Evolutionary conservation across 1,284 basidiomycete genomes (phyloP), one percentile per base, ranked within the genome.

Genomic region (Heterobasidion occidentale): DNA sequence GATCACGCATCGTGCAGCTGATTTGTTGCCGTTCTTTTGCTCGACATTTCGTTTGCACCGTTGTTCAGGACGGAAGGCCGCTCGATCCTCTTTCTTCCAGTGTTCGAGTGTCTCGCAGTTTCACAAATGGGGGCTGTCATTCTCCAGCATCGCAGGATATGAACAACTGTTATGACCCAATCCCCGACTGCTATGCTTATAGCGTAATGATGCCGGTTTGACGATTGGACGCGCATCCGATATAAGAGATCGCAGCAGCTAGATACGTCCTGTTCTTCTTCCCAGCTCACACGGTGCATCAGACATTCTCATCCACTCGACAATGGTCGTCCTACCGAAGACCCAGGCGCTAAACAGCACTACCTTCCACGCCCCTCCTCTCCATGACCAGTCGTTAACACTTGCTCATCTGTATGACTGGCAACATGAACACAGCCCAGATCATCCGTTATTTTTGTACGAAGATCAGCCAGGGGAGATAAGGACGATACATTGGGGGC

Each of bases 381-480:
- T 62, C 9, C 36, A 45, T 9, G 55, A 62, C 36, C 44, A 53
- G 27, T 52, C 61, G 6, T 55, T 63, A 3, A 50, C 50, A 9
- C 55, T 63, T 17, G 55, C 60, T 5, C 55, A 61, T 15, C 19
- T 61, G 33, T 61, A 61, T 20, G 60, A 72, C 35, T 71, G 67
- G 66, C 67, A 72, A 48, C 47, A 56, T 36, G 54, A 59, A n/a
- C 57, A 69, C 53, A 67, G 58, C 42, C 59, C 65, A 1, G 51
- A 63, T 19, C 65, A 67, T 46, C 66, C 68, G 2, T 44, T 71
- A 6, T 71, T 70, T 51, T 51, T 59, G 9, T 70, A 67, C 49
- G 50, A 57, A 7, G 62, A 64, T 34, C 57, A 46, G 19, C 54
- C 57, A 7, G 61, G 57, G 12, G 36, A 36, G 11, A 35, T 59